These are phyloP conservation scores for Sphagnum magellanicum DNA, from an alignment of 228 moss, liverwort and hornwort species.

Conservation along the genomic window DNA sequence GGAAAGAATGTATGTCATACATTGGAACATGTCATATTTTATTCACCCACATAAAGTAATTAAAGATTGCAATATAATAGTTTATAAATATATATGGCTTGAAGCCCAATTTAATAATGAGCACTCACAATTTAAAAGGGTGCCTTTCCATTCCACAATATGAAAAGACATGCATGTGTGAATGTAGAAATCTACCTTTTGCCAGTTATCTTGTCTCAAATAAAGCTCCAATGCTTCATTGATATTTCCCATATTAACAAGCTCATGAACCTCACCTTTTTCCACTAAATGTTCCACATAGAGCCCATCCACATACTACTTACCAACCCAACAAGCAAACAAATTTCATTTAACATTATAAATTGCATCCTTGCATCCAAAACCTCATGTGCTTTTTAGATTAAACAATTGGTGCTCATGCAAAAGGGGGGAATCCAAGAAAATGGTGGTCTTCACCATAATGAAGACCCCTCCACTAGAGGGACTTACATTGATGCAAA, in stretches of 20 bases:
- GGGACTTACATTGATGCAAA: too few species aligned
- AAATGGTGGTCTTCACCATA: too few species aligned
- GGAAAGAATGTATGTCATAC: background rate
- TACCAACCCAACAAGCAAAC: background rate
- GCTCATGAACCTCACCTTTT: conserved; percentile 56
- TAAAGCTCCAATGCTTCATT: conserved; percentile 72
- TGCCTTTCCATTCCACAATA: too few species aligned
- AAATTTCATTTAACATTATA: background rate
- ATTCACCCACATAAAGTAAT: too few species aligned
- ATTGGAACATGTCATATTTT: background rate
- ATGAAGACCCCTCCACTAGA: too few species aligned
- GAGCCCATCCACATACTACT: conserved; percentile 66
- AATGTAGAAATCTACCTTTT: conserved; percentile 35
- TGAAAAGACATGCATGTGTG: background rate
- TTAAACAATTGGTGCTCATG: too few species aligned
- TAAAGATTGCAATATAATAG: too few species aligned
- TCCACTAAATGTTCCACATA: conserved; percentile 69
- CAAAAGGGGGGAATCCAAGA: too few species aligned
- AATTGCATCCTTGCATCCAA: background rate
- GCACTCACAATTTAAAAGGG: too few species aligned
- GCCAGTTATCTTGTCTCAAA: conserved; percentile 55
- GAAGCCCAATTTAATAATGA: too few species aligned
- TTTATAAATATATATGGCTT: too few species aligned
- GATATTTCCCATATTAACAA: conserved; percentile 75
- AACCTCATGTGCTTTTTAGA: background rate